Base-by-base conservation (phyloP, 805 yeast species). In the Ogataea henricii region DNA sequence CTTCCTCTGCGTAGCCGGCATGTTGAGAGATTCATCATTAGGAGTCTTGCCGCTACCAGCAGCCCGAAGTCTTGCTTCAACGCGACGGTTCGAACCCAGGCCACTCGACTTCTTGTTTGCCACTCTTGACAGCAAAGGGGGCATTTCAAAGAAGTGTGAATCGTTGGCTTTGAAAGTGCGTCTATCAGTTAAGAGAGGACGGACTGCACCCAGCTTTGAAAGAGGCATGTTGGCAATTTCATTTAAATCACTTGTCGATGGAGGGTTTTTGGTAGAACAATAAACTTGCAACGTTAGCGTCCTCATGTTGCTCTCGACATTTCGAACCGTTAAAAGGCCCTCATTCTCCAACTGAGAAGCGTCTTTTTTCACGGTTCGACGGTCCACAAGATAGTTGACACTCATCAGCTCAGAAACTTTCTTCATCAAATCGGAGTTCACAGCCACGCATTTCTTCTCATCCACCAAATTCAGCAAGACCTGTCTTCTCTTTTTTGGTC, bases 341-440 rank as follows among this genome's bases (percentile, higher is more conserved):
- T 69, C 63, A 0, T 54, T 51, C 4, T 63, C 64, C 23, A 81
- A 63, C 3, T 56, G 48, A 1, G 55, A 52, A 0, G 78, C 66
- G 52, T 79, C 85, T 5, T 75, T 71, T 6, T 60, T 57, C 10
- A 79, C 57, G 0, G 91, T 85, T 44, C 73, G 75, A 27, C 78
- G 73, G 54, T 85, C 91, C 14, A 82, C 69, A 1, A 36, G 32
- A 30, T 65, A 59, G 23, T 63, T 63, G 12, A 77, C 69, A 0
- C 74, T 74, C 52, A 77, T 53, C 14, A 52, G 55, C 3, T 67
- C 70, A n/a, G 79, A 71, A 1, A 83, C 54, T 4, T 58, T 62
- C 8, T 66, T 69, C 32, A 69, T 59, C 29, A 83, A 66, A 8
- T 60, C 65, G 13, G 55, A 59, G n/a, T 78, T 75, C 1, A 77